phyloP scores from a whole-genome alignment of 2,329 filamentous ascomycete species.

The Exophiala calicioides region DNA sequence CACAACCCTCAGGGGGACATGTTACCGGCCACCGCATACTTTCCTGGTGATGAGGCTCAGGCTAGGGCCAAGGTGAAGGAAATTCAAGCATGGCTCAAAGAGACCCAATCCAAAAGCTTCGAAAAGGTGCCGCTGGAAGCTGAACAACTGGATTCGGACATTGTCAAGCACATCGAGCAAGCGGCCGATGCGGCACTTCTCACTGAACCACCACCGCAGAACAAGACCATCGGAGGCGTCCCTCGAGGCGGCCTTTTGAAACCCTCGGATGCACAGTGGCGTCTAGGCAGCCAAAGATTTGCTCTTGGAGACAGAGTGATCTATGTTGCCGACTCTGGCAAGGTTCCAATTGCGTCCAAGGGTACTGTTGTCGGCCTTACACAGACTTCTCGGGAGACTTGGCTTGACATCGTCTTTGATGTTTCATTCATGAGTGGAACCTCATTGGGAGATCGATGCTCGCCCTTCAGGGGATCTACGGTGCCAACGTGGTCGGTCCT shows the following conservation, averaged over 20 bases:
- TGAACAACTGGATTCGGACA: conserved; percentile 89
- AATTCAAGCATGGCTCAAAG: conserved; percentile 90
- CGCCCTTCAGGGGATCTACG: conserved; percentile 90
- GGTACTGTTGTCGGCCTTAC: conserved; percentile 96
- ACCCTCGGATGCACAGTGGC: conserved; percentile 92
- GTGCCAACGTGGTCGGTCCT: conserved; percentile 85
- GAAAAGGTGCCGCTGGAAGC: conserved; percentile 95
- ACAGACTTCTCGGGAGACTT: conserved; percentile 75
- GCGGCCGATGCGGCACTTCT: conserved; percentile 67
- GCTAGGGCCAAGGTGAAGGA: conserved; percentile 86
- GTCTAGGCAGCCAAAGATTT: conserved; percentile 82
- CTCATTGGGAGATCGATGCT: conserved; percentile 83
- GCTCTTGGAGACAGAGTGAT: conserved; percentile 85
- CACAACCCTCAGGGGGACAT: conserved; percentile 82
- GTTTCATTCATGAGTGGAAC: conserved; percentile 96
- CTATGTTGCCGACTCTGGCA: conserved; percentile 88
- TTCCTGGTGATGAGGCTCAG: conserved; percentile 61
- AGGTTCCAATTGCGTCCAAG: conserved; percentile 86
- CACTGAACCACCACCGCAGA: conserved; percentile 55
- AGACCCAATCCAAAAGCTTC: conserved; percentile 84
- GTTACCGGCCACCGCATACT: conserved; percentile 82
- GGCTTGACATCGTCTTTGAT: conserved; percentile 93
- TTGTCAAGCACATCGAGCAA: conserved; percentile 77
- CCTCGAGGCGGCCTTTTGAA: conserved; percentile 86
- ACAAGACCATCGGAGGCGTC: conserved; percentile 74